A percentile compares a stretch with the other conserved stretches of the same genome.
Conservation (phyloP, 148 eudicot species). For the Chenopodium suecicum region DNA sequence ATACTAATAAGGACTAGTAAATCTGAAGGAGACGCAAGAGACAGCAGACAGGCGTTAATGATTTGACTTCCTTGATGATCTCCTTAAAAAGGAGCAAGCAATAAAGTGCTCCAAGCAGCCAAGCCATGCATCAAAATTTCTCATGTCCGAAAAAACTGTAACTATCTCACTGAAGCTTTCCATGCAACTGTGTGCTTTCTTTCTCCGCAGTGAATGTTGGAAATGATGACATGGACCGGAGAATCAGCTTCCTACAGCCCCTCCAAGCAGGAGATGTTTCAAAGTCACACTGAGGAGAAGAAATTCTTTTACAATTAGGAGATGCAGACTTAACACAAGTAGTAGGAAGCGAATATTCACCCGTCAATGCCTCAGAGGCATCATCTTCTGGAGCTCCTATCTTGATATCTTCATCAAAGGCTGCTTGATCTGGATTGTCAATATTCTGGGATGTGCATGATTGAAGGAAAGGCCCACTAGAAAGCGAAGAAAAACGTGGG, state of each 20-base stretch:
- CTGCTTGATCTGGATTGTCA: constrained; percentile 9
- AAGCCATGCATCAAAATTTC: background rate
- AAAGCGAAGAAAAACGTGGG: constrained; percentile 7
- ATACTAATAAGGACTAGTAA: background rate
- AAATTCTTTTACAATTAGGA: constrained; percentile 46
- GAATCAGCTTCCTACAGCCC: constrained; percentile 44
- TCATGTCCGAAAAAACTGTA: background rate
- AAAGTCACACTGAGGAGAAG: constrained; percentile 31
- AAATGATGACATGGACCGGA: constrained; percentile 37
- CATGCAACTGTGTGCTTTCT: constrained; percentile 5
- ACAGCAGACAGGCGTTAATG: background rate
- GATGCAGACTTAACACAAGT: constrained; percentile 39
- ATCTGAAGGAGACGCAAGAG: background rate
- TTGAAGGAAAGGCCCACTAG: constrained; percentile 22
- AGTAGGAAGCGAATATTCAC: constrained; percentile 25
- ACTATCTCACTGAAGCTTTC: constrained; percentile 9
- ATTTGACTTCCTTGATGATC: background rate
- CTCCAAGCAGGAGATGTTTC: constrained; percentile 36
- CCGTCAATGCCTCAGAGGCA: constrained; percentile 19
- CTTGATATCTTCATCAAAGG: constrained; percentile 18
- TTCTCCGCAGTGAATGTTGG: constrained; percentile 19
- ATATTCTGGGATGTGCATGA: constrained; percentile 23
- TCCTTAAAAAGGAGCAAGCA: background rate
- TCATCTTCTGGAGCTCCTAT: constrained; percentile 20
- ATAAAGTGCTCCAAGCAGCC: background rate